A percentile compares a stretch with the other conserved stretches of the same genome.
Conservation (phyloP, 805 yeast species). For the Nakazawaea laoshanensis region DNA sequence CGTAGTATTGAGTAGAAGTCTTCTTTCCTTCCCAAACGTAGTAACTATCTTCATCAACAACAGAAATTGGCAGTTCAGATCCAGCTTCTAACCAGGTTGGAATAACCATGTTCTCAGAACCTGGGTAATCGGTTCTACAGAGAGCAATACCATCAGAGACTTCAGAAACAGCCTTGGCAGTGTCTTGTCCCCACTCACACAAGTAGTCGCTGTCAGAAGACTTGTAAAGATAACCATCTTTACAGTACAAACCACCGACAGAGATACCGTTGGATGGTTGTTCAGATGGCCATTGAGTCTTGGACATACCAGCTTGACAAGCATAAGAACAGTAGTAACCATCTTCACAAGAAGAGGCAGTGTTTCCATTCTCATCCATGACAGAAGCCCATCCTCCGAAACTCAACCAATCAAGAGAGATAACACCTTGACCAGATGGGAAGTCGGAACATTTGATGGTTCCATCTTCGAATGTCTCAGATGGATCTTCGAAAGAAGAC, state of each 20-base stretch:
- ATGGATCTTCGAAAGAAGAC: slow-evolving; percentile 37
- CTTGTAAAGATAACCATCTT: slow-evolving; percentile 76
- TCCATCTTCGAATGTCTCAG: slow-evolving; percentile 59
- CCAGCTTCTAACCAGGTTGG: slow-evolving; percentile 83
- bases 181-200: slow-evolving; percentile 79
- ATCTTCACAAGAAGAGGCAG: slow-evolving; percentile 69
- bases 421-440: slow-evolving; percentile 71
- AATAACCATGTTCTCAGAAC: slow-evolving; percentile 96
- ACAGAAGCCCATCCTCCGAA: slow-evolving; percentile 42
- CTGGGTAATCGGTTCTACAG: slow-evolving; percentile 99
- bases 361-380: slow-evolving; percentile 40
- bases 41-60: slow-evolving; percentile 71
- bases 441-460: slow-evolving; percentile 56
- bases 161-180: slow-evolving; percentile 63
- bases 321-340: slow-evolving; percentile 97
- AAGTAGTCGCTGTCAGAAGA: slow-evolving; percentile 54
- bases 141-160: slow-evolving; percentile 65
- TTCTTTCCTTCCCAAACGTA: slow-evolving; percentile 72
- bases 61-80: slow-evolving; percentile 55
- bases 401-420: slow-evolving; percentile 48
- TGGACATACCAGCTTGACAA: slow-evolving; percentile 98
- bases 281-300: slow-evolving; percentile 90
- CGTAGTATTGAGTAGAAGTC: slow-evolving; percentile 95
- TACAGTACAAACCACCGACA: slow-evolving; percentile 88
- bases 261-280: slow-evolving; percentile 90